Conservation (phyloP, 176 grass and related monocot species). For the Rhynchospora tenuis region DNA sequence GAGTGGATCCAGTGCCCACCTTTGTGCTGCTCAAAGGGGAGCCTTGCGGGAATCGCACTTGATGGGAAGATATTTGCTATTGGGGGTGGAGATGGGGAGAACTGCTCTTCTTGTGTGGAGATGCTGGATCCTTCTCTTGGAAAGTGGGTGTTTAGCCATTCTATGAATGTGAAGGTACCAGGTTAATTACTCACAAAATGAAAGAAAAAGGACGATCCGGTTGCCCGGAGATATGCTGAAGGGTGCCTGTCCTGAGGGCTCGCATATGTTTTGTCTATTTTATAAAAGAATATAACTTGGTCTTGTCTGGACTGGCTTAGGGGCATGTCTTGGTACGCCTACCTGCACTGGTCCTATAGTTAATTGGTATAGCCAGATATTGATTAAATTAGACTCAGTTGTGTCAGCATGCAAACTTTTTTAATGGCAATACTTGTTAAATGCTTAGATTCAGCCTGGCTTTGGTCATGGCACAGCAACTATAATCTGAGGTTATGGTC, state of each 20-base stretch:
- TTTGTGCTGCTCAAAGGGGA: constrained; percentile 58
- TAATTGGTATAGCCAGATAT: not conserved
- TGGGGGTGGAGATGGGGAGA: constrained; percentile 62
- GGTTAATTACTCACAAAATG: not conserved
- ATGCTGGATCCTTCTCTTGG: constrained; percentile 74
- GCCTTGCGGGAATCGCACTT: constrained; percentile 58
- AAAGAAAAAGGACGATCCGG: not conserved
- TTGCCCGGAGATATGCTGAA: not conserved
- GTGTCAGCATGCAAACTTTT: not conserved
- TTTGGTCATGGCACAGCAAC: too few relatives aligned
- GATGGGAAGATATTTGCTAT: constrained; percentile 77
- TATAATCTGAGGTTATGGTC: too few relatives aligned
- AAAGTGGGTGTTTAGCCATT: constrained; percentile 51
- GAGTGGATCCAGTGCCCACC: constrained; percentile 51
- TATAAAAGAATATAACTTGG: too few relatives aligned
- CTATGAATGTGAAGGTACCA: constrained; percentile 37
- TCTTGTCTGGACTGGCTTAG: not conserved
- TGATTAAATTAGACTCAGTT: not conserved
- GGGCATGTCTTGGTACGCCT: not conserved
- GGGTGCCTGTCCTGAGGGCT: not conserved
- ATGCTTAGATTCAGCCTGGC: too few relatives aligned
- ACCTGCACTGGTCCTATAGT: not conserved
- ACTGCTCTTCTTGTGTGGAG: constrained; percentile 69
- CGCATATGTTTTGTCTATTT: not conserved
- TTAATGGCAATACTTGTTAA: not conserved